Base-by-base conservation (phyloP, 345 rosid genomes). In the Triadica sebifera region DNA sequence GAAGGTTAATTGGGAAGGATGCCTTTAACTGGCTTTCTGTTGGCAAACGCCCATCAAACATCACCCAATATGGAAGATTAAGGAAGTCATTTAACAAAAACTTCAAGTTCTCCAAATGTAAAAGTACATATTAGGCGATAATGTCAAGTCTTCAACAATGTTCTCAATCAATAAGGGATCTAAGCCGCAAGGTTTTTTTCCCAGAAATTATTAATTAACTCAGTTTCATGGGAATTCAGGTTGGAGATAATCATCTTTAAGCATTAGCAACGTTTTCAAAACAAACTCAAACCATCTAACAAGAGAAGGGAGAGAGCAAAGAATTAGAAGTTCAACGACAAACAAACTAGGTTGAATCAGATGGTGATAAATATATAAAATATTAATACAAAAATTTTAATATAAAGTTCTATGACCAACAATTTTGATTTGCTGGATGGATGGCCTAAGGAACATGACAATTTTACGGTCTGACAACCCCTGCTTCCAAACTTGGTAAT, bases 1-100 rank as follows among this genome's bases (percentile, higher is more conserved):
- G 71, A 22, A 74, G 67, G 70, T 67, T 45, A 63, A 65, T 58
- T 74, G 60, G 17, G 58, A 53, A 19, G 62, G 74, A 79, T 49
- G 45, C 73, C 65, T 71, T 74, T 61, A 53, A 70, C 65, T 67
- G 46, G 60, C 65, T 64, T 74, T 67, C 39, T 25, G 43, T 67
- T 20, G 55, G 1, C 41, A 29, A 62, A 37, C 13, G 46, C 66
- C 37, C 39, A 46, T 46, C 55, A 45, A 46, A 12, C 8, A 67
- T 75, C 78, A 56, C 20, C 16, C 37, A 19, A 53, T 49, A 64
- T 38, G 22, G 20, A 72, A 24, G 34, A 29, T 29, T 29, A 29
- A 29, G 72, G 69, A 59, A n/a, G 49, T 24, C 59, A 70, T n/a
- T 29, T 29, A n/a, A 41, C 25, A 41, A 41, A 63, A 38, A 38